These are phyloP conservation scores for Ministeria vibrans DNA, from an alignment of 78 protist species.

Conservation along the genomic window DNA sequence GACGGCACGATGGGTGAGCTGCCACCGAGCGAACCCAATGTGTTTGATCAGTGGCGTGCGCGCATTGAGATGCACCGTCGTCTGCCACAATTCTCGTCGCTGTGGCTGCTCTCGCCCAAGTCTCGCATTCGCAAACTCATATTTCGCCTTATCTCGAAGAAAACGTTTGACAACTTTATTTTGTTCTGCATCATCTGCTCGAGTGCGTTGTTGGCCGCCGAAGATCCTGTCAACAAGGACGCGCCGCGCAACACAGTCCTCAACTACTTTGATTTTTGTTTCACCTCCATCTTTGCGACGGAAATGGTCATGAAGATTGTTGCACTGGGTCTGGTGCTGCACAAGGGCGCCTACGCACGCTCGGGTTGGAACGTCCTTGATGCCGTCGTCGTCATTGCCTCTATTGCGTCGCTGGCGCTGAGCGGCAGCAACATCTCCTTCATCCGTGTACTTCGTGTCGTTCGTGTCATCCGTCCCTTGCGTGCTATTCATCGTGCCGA, in stretches of 20 bases:
- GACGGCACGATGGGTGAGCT: too few relatives aligned
- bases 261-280: not conserved
- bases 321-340: slow-evolving; percentile 13
- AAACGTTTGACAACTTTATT: slow-evolving; percentile 1
- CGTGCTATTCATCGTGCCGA: slow-evolving; percentile 32
- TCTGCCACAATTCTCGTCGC: not conserved
- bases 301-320: slow-evolving; percentile 15
- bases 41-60: not conserved
- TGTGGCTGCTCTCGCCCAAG: not conserved
- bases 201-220: slow-evolving; percentile 1
- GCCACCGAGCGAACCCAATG: too few relatives aligned
- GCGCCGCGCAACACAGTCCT: not conserved
- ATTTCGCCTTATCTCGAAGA: not conserved
- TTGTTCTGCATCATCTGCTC: not conserved
- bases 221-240: not conserved
- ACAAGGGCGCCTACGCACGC: slow-evolving; percentile 6
- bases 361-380: slow-evolving; percentile 26
- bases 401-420: not conserved
- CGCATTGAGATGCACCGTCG: not conserved
- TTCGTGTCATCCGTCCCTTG: slow-evolving; percentile 54
- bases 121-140: not conserved
- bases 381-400: slow-evolving; percentile 10
- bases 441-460: slow-evolving; percentile 21
- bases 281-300: slow-evolving; percentile 15
- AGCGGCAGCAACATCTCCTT: not conserved